A percentile compares a stretch with the other conserved stretches of the same genome.
Conservation (phyloP, 148 eudicot genomes). For the Diospyros kaki region DNA sequence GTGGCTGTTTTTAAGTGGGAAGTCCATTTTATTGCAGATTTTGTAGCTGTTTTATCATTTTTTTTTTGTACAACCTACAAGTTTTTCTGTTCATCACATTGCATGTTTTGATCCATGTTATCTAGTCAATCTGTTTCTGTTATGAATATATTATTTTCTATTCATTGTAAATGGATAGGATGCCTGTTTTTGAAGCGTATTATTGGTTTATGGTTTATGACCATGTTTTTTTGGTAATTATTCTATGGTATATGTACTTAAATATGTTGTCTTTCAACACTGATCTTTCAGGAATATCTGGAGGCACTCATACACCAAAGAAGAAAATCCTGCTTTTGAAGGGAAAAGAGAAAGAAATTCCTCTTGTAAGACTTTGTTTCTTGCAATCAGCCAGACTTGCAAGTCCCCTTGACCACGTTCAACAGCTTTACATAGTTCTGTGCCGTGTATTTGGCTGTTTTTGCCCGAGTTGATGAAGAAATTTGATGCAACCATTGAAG, state of each 20-base stretch:
- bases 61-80: no score
- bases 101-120: not conserved
- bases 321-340: conserved; percentile 76
- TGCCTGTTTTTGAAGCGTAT: not conserved
- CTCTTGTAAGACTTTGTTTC: conserved; percentile 31
- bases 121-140: not conserved
- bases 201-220: not conserved
- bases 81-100: not conserved
- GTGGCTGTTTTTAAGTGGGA: not conserved
- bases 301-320: conserved; percentile 41
- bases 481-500: no score
- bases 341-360: conserved; percentile 74
- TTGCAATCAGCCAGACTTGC: not conserved
- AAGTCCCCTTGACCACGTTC: not conserved
- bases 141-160: not conserved
- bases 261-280: not conserved
- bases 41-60: not conserved
- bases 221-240: not conserved
- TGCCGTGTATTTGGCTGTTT: not conserved
- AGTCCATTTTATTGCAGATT: not conserved
- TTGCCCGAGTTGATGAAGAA: no score
- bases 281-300: conserved; percentile 32
- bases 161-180: not conserved
- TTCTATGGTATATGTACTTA: not conserved
- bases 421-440: not conserved